Percentiles rank a stretch among this genome's conserved stretches.
Conservation (phyloP, 2,329 filamentous ascomycete genomes). For the Pseudocercospora fijiensis region DNA sequence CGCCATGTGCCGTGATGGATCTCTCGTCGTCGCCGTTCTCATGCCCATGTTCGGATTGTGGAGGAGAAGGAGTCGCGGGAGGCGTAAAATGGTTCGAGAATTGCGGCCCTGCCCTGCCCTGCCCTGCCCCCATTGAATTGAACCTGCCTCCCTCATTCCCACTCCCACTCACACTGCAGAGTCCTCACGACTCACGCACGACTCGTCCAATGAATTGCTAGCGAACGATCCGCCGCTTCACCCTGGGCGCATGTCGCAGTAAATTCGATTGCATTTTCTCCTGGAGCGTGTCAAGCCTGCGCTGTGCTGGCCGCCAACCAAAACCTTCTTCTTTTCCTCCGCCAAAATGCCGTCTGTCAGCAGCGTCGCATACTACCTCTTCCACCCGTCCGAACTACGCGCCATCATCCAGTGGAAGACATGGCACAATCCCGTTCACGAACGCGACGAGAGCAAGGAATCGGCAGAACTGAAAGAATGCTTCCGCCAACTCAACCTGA, state of each 20-base stretch:
- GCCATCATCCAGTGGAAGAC: slow-evolving; percentile 60
- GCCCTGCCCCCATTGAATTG: neutral
- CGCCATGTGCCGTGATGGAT: too few relatives aligned
- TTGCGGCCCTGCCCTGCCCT: neutral
- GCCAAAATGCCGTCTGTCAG: slow-evolving; percentile 37
- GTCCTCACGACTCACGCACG: neutral
- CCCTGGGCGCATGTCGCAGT: neutral
- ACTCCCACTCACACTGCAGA: neutral
- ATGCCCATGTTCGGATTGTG: neutral
- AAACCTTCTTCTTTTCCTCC: slow-evolving; percentile 4
- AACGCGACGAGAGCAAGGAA: slow-evolving; percentile 74
- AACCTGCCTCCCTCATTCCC: too few relatives aligned
- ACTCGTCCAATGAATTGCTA: neutral
- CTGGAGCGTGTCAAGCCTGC: too few relatives aligned
- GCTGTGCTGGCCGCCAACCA: neutral
- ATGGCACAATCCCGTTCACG: slow-evolving; percentile 93
- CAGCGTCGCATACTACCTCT: slow-evolving; percentile 37
- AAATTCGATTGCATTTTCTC: too few relatives aligned
- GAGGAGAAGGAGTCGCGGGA: neutral
- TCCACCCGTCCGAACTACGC: slow-evolving; percentile 39
- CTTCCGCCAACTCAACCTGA: slow-evolving; percentile 81
- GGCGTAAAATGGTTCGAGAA: neutral
- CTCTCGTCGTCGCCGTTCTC: neutral
- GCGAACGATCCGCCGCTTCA: neutral
- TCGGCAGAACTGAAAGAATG: slow-evolving; percentile 72